These are phyloP conservation scores for Dictyostelium firmibasis DNA, from an alignment of 78 protist species.

Conservation along the genomic window DNA sequence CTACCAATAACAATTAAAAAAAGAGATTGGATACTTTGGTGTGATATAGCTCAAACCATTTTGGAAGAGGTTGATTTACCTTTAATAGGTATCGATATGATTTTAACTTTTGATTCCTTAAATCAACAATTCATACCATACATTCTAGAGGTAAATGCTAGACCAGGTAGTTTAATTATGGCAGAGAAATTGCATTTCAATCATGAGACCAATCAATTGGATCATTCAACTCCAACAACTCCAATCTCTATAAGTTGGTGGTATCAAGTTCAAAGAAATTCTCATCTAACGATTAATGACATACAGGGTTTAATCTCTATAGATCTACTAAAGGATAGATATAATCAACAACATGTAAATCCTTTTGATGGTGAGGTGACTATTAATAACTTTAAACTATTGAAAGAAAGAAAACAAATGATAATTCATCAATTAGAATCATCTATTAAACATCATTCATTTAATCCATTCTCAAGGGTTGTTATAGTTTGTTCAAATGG, in stretches of 20 bases:
- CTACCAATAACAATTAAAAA: background rate
- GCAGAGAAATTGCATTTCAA: conserved; percentile 39
- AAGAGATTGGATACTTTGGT: background rate
- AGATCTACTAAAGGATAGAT: conserved; percentile 8
- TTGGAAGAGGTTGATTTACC: conserved; percentile 16
- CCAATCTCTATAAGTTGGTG: conserved; percentile 26
- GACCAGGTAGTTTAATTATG: conserved; percentile 72
- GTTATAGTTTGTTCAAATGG: conserved; percentile 41
- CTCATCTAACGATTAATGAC: background rate
- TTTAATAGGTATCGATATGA: conserved; percentile 51
- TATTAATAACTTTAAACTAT: background rate
- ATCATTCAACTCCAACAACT: background rate
- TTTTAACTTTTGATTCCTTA: background rate
- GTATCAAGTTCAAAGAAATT: background rate
- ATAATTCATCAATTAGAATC: background rate
- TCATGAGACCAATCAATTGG: background rate
- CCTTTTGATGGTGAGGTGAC: background rate
- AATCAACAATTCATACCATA: background rate
- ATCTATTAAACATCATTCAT: conserved; percentile 4
- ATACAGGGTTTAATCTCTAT: background rate
- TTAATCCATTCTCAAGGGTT: background rate
- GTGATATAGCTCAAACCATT: background rate
- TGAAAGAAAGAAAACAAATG: background rate
- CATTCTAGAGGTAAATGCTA: conserved; percentile 47
- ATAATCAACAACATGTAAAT: background rate